These are phyloP conservation scores for Triticum urartu DNA, from an alignment of 176 grass and related monocot genomes.

Conservation along the genomic window DNA sequence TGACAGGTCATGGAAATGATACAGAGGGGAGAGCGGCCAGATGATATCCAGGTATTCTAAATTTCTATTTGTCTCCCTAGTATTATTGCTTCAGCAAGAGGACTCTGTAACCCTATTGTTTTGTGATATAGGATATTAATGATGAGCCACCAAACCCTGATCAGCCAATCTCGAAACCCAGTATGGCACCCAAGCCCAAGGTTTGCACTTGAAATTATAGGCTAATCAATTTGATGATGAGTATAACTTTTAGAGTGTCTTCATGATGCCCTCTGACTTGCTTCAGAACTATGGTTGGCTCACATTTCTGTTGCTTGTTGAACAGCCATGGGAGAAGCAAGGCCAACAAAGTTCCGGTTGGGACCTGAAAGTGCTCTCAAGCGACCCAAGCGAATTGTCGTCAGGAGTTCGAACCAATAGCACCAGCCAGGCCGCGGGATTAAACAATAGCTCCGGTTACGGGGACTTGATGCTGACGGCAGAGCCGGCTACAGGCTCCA, in stretches of 20 bases:
- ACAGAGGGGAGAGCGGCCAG: conserved; percentile 63
- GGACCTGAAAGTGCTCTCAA: conserved; percentile 31
- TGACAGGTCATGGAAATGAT: conserved; percentile 74
- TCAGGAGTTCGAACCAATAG: background rate
- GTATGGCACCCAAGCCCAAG: conserved; percentile 65
- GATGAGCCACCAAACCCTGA: conserved; percentile 60
- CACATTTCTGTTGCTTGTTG: conserved; percentile 25
- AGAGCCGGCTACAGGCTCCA: background rate
- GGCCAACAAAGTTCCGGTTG: conserved; percentile 5
- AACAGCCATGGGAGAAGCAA: conserved; percentile 59
- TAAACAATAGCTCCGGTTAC: background rate
- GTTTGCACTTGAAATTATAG: conserved; percentile 20
- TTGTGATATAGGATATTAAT: conserved; percentile 50
- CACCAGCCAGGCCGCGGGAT: background rate
- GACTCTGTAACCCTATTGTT: background rate
- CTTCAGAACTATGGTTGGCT: background rate
- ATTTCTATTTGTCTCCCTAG: background rate
- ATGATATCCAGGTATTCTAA: conserved; percentile 55
- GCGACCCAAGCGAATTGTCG: background rate
- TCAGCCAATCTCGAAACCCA: conserved; percentile 54
- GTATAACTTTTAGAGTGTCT: background rate
- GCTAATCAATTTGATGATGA: conserved; percentile 15
- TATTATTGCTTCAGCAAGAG: background rate
- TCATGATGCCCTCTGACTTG: background rate
- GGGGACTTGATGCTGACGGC: background rate